Base-by-base conservation (phyloP, 179 eudicot genomes). In the Vitellaria paradoxa region DNA sequence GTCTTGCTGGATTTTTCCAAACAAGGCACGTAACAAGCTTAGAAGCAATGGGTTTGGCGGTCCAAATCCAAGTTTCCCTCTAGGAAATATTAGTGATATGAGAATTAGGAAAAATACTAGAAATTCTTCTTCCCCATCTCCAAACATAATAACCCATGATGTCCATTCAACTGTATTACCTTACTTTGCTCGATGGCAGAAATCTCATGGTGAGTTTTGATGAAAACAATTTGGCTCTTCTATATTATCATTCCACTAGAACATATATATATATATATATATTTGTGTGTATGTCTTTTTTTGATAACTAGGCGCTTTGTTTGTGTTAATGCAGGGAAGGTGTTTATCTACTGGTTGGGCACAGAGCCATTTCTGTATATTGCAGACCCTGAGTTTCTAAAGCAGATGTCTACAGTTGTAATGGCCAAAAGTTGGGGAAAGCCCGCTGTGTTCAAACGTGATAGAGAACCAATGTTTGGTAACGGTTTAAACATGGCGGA, bases 281-380 rank as follows among this genome's bases (percentile, higher is more conserved):
- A 7, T 50, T 1, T 50, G 9, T 50, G 9, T n/a, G n/a, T n/a
- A n/a, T n/a, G n/a, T n/a, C n/a, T n/a, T n/a, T 50, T 2, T 12
- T 50, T 12, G 12, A 8, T 50, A 8, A 50, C 5, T 50, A 50
- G 12, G 55, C 1, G 55, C 5, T 50, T 50, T 50, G 14, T 46
- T 77, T 21, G 4, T 55, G 49, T 49, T 81, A 6, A 13, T 84
- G 76, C 88, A 96, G 99, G 98, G 61, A 96, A 96, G 79, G 97
- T 96, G 57, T 90, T 80, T 47, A 86, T 87, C 1, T 96, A 93
- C 75, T 96, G 99, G 99, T 84, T 96, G 75, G 99, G 99, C n/a
- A 93, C 94, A 9, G 98, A 93, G 81, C 97, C 99, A 52, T 96
- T 96, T 76, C 18, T 96, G 15, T 96, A 93, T 62, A 83, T 93